These are phyloP conservation scores for Cystofilobasidium ferigula DNA, from an alignment of 768 basidiomycete species.

Conservation along the genomic window DNA sequence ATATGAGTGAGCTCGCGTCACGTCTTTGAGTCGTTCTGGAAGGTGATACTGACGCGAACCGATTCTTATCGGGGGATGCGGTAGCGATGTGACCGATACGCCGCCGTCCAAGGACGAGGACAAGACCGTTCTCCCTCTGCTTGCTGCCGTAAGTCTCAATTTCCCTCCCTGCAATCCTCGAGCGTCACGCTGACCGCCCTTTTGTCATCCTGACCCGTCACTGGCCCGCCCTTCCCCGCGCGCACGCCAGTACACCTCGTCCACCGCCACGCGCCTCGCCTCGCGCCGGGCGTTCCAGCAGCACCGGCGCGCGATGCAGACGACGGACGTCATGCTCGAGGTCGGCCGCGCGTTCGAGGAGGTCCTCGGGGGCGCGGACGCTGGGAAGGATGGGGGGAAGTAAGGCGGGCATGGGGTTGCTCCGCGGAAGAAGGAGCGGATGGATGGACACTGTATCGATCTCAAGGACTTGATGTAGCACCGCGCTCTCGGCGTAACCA, in stretches of 20 bases:
- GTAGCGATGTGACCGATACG: constrained; percentile 35
- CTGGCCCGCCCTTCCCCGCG: too few species aligned
- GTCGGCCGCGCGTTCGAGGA: constrained; percentile 11
- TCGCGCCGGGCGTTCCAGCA: constrained; percentile 64
- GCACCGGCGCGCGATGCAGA: constrained; percentile 57
- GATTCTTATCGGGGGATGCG: neutral
- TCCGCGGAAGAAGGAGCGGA: too few species aligned
- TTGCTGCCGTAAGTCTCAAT: constrained; percentile 10
- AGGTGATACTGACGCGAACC: too few species aligned
- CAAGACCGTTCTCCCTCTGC: constrained; percentile 28
- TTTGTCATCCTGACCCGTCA: too few species aligned
- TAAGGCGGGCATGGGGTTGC: too few species aligned
- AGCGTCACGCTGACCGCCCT: neutral
- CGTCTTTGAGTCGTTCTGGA: too few species aligned
- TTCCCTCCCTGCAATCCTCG: neutral
- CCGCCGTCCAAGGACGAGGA: constrained; percentile 33
- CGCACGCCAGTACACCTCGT: constrained; percentile 57
- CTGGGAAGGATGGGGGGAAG: too few species aligned
- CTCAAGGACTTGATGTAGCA: too few species aligned
- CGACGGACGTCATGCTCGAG: constrained; percentile 19
- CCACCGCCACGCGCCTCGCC: constrained; percentile 75
- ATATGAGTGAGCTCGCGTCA: constrained; percentile 63
- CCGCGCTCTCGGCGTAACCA: too few species aligned
- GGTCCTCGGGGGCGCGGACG: neutral
- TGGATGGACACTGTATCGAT: too few species aligned